phyloP scores from a whole-genome alignment of 23 red algal species.

The Agarophyton chilense region DNA sequence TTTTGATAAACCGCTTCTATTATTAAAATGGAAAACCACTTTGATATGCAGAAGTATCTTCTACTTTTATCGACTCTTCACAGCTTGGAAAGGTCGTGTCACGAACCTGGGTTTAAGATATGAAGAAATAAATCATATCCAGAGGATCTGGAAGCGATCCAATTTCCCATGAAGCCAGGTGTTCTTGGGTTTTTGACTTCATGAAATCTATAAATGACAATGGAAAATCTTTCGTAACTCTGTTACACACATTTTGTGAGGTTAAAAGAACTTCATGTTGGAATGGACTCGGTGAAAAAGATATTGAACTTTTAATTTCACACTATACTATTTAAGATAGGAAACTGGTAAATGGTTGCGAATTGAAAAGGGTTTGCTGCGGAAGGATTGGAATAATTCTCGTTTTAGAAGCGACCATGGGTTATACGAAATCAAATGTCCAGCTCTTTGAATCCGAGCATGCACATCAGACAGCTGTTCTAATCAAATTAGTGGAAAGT shows the following conservation, averaged over 20 bases:
- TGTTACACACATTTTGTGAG: neutral
- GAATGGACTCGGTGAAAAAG: too few species aligned
- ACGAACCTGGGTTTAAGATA: neutral
- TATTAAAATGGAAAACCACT: too few species aligned
- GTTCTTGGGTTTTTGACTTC: neutral
- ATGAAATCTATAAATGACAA: neutral
- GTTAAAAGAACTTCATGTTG: constrained; percentile 45
- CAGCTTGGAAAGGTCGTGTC: too few species aligned
- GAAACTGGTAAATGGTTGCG: too few species aligned
- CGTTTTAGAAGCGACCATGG: neutral
- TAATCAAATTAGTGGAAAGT: neutral
- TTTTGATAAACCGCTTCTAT: too few species aligned
- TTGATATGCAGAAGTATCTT: too few species aligned
- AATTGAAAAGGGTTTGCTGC: too few species aligned
- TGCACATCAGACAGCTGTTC: constrained; percentile 39
- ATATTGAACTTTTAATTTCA: too few species aligned
- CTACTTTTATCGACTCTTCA: too few species aligned
- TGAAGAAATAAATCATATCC: neutral
- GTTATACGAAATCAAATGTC: neutral
- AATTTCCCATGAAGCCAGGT: constrained; percentile 17
- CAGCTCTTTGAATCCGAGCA: neutral
- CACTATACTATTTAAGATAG: too few species aligned
- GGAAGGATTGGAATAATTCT: too few species aligned
- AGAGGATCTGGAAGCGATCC: neutral
- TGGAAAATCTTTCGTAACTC: neutral